Conservation (phyloP, 1,284 basidiomycete genomes). For the Mrakiaceae sp. region DNA sequence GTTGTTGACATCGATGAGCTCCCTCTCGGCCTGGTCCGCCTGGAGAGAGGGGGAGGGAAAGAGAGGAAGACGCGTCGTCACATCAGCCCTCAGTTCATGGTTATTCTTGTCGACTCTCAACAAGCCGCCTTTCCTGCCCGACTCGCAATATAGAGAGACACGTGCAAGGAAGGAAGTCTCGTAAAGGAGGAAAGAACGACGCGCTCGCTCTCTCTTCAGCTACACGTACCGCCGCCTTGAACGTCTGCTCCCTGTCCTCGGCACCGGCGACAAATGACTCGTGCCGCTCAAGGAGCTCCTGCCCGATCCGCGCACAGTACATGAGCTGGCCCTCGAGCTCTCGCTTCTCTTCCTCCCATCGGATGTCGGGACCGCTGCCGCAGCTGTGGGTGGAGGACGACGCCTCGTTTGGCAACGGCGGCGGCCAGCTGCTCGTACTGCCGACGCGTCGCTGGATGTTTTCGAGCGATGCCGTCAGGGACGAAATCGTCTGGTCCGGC, state of each 20-base stretch:
- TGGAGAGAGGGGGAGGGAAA: background rate
- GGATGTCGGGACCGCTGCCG: background rate
- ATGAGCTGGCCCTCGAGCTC: slow-evolving; percentile 9
- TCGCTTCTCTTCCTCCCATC: slow-evolving; percentile 4
- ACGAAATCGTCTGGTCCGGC: too few species aligned
- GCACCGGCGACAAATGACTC: slow-evolving; percentile 6
- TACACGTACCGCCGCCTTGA: background rate
- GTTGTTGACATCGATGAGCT: slow-evolving; percentile 10
- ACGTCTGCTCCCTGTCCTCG: background rate
- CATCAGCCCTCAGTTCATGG: background rate
- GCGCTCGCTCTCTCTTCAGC: background rate
- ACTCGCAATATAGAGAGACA: background rate
- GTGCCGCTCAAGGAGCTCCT: slow-evolving; percentile 12
- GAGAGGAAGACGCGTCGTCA: background rate
- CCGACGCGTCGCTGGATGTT: too few species aligned
- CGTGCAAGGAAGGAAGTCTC: background rate
- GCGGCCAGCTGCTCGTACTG: too few species aligned
- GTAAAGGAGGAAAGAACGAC: background rate
- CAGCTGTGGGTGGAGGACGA: too few species aligned
- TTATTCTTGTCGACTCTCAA: background rate
- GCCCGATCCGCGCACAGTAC: slow-evolving; percentile 11
- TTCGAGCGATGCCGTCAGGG: too few species aligned
- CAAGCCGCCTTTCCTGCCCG: background rate
- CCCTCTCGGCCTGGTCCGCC: background rate
- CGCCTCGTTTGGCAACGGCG: too few species aligned